Evolutionary conservation across 306 rosid genomes (phyloP).

Genomic region (Casuarina cunninghamiana): DNA sequence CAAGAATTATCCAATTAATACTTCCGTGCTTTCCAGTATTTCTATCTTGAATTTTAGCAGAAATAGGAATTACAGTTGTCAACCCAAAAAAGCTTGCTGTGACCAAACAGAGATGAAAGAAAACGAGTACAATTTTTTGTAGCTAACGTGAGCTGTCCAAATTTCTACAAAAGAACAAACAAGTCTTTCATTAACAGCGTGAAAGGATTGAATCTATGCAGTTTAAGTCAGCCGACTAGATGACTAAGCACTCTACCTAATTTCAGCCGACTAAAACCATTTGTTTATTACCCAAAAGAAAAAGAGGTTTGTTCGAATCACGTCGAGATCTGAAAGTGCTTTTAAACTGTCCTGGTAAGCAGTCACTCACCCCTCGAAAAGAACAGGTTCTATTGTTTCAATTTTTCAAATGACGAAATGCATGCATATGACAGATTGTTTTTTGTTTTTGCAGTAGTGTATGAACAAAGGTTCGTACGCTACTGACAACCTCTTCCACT

Average conservation of each 20-base stretch:
- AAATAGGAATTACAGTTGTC: neutral
- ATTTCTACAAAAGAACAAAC: neutral
- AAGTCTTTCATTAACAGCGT: neutral
- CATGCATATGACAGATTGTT: constrained; percentile 12
- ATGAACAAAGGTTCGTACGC: constrained; percentile 40
- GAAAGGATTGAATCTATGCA: neutral
- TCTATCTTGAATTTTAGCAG: neutral
- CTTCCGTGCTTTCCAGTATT: neutral
- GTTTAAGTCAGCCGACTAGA: neutral
- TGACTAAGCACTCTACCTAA: neutral
- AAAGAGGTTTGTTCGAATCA: neutral
- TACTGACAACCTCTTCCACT: constrained; percentile 53
- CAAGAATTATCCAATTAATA: no score
- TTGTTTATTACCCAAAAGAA: neutral
- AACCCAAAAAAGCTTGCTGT: neutral
- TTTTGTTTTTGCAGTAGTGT: neutral
- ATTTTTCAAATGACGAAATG: neutral
- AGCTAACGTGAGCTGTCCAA: neutral
- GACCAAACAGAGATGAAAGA: neutral
- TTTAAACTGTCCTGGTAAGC: neutral
- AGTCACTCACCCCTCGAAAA: neutral
- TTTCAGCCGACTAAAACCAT: neutral
- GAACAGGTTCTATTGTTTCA: neutral
- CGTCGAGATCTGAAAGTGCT: neutral
- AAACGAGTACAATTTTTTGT: neutral